phyloP scores from a whole-genome alignment of 345 rosid genomes.

The Melaleuca quinquenervia region DNA sequence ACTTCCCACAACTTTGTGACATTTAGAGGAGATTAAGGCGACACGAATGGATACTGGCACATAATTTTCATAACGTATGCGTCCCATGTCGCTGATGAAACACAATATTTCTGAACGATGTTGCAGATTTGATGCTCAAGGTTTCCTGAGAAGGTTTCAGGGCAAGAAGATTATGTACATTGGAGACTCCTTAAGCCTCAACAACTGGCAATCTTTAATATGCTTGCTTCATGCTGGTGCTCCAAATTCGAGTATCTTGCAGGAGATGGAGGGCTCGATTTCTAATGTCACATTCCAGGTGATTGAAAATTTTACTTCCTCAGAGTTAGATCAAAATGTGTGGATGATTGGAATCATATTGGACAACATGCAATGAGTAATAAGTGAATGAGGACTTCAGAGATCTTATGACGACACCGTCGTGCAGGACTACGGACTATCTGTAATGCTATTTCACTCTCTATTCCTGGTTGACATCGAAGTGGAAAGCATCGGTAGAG shows the following conservation, averaged over 20 bases:
- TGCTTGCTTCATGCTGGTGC: constrained; percentile 50
- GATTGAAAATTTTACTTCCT: background rate
- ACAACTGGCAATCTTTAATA: constrained; percentile 46
- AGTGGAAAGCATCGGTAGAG: constrained; percentile 30
- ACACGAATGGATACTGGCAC: background rate
- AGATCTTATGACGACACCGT: background rate
- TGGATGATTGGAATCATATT: background rate
- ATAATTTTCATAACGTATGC: background rate
- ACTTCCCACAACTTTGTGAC: background rate
- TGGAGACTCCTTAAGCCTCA: constrained; percentile 57
- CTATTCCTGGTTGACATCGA: constrained; percentile 41
- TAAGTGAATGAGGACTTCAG: background rate
- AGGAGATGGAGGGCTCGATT: background rate
- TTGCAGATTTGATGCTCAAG: constrained; percentile 42
- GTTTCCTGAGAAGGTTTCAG: constrained; percentile 17
- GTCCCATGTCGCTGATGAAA: background rate
- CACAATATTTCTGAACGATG: background rate
- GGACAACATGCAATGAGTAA: background rate
- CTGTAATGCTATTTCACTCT: constrained; percentile 24
- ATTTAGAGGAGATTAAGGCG: background rate
- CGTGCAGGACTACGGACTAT: constrained; percentile 40
- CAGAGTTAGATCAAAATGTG: background rate
- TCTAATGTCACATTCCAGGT: constrained; percentile 34
- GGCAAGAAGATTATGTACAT: constrained; percentile 54
- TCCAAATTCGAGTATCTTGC: constrained; percentile 19